Evolutionary conservation across 176 grass and related monocot species (phyloP), one percentile per base, ranked within the genome.

Genomic region (Alopecurus myosuroides): DNA sequence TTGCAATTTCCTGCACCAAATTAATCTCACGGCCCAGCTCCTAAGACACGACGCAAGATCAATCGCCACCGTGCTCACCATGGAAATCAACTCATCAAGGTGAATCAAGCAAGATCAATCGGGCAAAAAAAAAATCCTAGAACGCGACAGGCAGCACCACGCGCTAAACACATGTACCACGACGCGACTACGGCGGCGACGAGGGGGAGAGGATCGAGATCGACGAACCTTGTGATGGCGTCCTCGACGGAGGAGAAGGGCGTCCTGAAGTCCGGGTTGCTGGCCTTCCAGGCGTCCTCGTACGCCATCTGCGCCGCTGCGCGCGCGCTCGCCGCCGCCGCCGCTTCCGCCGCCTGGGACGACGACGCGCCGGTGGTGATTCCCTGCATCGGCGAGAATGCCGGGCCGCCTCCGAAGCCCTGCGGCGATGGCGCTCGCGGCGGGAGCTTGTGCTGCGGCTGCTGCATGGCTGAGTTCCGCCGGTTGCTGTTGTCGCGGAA

Each of bases 171-270:
- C 73, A 42, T 63, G 31, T 3, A 46, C 70, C 42, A 20, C 63
- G 63, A 36, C 14, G 70, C 39, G 29, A 17, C 48, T 23, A 15
- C 69, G 23, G 14, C 66, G 30, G 0, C 37, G 23, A 45, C 45
- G 83, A 8, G 50, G 19, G 55, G 42, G 30, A 67, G 52, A 31
- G 62, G 72, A 70, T 42, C 13, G 49, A 76, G 13, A 51, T 18
- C 39, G 34, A 34, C 76, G 57, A 50, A 94, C 88, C 88, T 91
- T 70, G 80, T 85, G 22, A 91, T 70, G 49, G 92, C 88, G 70
- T 94, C 92, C 79, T 94, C 92, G 55, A 91, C 60, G 86, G 92
- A 91, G 35, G 88, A 39, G 83, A 94, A 94, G 35, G 92, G 88
- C 48, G 88, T 90, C 79, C 8, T 77, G 86, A 86, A 56, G 86